A percentile compares a stretch with the other conserved stretches of the same genome.
Conservation (phyloP, 208 protist genomes). For the Leishmania mexicana region DNA sequence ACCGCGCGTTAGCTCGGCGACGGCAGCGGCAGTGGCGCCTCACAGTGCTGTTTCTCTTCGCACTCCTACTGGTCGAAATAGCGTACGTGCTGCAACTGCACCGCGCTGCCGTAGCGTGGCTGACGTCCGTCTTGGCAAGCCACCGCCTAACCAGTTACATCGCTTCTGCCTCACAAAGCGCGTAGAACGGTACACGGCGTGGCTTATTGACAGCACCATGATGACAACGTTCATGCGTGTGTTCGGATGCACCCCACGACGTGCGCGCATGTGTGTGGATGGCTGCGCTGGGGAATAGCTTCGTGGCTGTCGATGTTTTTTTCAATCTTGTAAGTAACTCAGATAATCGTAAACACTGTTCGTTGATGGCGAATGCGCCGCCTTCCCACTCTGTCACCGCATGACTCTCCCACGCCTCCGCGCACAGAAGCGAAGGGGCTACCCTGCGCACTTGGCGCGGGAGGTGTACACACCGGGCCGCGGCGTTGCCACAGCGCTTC, state of each 20-base stretch:
- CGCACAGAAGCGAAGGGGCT: not conserved
- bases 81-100: conserved; percentile 22
- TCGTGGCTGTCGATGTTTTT: not conserved
- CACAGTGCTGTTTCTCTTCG: conserved; percentile 35
- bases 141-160: not conserved
- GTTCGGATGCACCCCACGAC: not conserved
- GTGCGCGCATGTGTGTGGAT: not conserved
- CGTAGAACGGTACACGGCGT: not conserved
- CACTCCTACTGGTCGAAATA: conserved; percentile 17
- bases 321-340: not conserved
- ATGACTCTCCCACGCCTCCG: not conserved
- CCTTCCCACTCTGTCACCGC: not conserved
- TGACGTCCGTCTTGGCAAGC: not conserved
- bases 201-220: not conserved
- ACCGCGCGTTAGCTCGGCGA: conserved; percentile 33
- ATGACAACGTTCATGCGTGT: not conserved
- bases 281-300: not conserved
- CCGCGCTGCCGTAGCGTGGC: not conserved
- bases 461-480: too few species aligned
- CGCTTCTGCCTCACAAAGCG: not conserved
- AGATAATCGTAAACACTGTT: not conserved
- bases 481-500: too few species aligned
- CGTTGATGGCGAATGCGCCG: not conserved
- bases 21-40: conserved; percentile 35
- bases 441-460: too few species aligned